Conservation (phyloP, 352 stramenopile species). For the Pythium rhizo-oryzae region DNA sequence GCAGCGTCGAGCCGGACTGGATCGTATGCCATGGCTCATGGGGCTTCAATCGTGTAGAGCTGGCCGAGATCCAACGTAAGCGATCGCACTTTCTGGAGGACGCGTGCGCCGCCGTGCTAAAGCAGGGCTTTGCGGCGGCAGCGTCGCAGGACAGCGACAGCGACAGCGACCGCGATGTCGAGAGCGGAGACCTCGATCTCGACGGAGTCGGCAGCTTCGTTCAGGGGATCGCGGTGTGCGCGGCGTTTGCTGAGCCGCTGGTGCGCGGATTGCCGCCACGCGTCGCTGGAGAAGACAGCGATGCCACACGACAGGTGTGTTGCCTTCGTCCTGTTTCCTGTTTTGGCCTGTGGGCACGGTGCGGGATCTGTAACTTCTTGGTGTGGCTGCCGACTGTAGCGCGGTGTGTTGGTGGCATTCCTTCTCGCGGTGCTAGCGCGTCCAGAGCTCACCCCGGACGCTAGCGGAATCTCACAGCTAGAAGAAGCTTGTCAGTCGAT, state of each 20-base stretch:
- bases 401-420: slow-evolving; percentile 31
- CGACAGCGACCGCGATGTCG: slow-evolving; percentile 4
- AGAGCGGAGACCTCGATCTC: too few relatives aligned
- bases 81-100: slow-evolving; percentile 73
- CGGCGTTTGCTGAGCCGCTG: slow-evolving; percentile 31
- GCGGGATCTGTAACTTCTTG: background rate
- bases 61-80: slow-evolving; percentile 61
- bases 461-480: background rate
- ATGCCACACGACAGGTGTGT: slow-evolving; percentile 27
- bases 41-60: slow-evolving; percentile 29
- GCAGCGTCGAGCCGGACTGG: background rate
- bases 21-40: background rate
- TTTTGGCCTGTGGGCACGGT: too few relatives aligned
- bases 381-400: slow-evolving; percentile 6
- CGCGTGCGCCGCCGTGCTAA: slow-evolving; percentile 53
- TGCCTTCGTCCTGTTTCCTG: background rate
- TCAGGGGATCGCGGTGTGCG: slow-evolving; percentile 18
- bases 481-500: slow-evolving; percentile 26
- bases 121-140: slow-evolving; percentile 14
- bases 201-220: background rate
- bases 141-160: slow-evolving; percentile 18
- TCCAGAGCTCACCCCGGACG: slow-evolving; percentile 9
- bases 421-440: slow-evolving; percentile 21
- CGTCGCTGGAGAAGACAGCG: slow-evolving; percentile 2
- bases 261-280: slow-evolving; percentile 9